Percentiles rank a stretch among this genome's conserved stretches.
Conservation (phyloP, 352 stramenopile genomes). For the Thraustochytrium striatum region DNA sequence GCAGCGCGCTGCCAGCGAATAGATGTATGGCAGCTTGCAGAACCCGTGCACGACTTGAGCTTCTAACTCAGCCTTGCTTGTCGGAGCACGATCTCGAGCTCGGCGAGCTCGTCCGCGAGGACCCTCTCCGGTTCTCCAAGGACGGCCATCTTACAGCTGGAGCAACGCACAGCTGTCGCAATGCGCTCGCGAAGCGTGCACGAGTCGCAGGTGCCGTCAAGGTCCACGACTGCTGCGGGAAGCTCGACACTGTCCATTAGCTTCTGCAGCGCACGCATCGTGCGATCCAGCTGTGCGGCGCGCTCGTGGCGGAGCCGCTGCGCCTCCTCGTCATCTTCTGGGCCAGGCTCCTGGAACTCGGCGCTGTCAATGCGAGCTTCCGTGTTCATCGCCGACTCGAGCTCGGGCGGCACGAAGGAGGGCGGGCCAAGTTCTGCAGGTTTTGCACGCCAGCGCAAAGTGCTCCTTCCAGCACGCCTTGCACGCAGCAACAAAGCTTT, state of each 20-base stretch:
- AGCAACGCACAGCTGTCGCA: not conserved
- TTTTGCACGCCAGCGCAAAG: not conserved
- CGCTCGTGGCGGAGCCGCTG: too few species aligned
- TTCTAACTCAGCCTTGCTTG: not conserved
- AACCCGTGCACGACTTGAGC: not conserved
- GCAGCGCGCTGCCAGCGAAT: not conserved
- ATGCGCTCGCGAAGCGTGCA: not conserved
- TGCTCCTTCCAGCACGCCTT: not conserved
- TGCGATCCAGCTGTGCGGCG: too few species aligned
- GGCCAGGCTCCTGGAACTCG: not conserved
- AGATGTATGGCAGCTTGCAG: not conserved
- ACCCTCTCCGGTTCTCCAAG: not conserved
- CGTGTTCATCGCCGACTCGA: too few species aligned
- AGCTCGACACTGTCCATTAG: too few species aligned
- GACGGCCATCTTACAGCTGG: not conserved
- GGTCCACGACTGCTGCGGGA: not conserved
- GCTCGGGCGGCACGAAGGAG: not conserved
- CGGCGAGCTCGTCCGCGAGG: not conserved
- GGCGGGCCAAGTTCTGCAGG: not conserved
- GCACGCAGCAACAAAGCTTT: not conserved
- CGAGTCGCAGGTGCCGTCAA: not conserved
- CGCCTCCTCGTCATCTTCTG: too few species aligned
- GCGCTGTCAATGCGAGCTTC: not conserved
- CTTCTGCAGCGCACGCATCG: too few species aligned
- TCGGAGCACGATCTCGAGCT: not conserved